Evolutionary conservation across 257 asterid genomes (phyloP).

Genomic region (Solanum etuberosum): DNA sequence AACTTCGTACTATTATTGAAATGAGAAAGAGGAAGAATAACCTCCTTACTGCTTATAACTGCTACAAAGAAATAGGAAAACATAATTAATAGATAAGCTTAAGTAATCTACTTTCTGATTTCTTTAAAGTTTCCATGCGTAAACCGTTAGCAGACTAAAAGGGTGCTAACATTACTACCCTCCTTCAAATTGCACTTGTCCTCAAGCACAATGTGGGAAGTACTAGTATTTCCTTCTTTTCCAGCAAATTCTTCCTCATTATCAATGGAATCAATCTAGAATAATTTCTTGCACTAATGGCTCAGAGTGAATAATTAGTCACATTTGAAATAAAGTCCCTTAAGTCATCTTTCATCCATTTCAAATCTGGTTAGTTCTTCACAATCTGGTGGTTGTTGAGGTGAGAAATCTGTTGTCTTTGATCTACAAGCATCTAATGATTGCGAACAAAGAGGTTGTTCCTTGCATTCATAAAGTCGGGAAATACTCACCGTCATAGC

Average conservation of each 20-base stretch:
- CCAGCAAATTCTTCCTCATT: neutral
- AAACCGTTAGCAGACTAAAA: neutral
- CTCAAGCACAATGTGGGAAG: neutral
- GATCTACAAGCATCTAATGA: neutral
- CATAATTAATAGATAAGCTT: neutral
- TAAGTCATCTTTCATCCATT: neutral
- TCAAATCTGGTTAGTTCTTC: neutral
- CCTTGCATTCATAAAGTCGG: neutral
- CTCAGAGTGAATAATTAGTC: neutral
- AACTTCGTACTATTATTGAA: neutral
- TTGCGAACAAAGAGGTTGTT: neutral
- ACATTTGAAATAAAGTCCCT: neutral
- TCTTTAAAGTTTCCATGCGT: neutral
- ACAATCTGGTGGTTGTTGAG: neutral
- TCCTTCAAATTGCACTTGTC: neutral
- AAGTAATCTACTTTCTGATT: neutral
- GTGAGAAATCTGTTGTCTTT: neutral
- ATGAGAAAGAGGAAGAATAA: neutral
- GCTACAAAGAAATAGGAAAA: neutral
- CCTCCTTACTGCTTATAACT: neutral
- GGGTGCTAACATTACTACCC: neutral
- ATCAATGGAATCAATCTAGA: neutral
- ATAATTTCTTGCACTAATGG: neutral
- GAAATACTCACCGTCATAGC: neutral
- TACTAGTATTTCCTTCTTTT: neutral